Evolutionary conservation across 352 stramenopile genomes (phyloP).

Genomic region (Blastocystis sp.): DNA sequence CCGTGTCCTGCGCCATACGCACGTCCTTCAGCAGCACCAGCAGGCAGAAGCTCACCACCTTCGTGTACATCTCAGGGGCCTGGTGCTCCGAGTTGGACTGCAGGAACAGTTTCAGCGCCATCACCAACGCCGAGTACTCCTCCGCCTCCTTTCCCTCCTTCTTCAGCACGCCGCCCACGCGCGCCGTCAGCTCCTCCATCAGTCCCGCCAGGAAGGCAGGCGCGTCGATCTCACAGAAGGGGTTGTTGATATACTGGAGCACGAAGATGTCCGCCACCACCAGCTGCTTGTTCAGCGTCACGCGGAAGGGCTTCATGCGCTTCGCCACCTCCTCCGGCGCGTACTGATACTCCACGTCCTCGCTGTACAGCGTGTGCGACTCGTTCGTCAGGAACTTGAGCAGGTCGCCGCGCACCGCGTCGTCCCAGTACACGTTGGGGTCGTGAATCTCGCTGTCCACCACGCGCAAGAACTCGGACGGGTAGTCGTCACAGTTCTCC

Average conservation of each 20-base stretch:
- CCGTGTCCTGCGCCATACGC: background rate
- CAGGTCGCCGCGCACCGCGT: background rate
- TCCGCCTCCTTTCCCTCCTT: conserved; percentile 9
- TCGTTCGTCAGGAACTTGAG: conserved; percentile 27
- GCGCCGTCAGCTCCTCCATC: background rate
- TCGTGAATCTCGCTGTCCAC: background rate
- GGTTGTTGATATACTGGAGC: background rate
- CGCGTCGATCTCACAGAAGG: conserved; percentile 29
- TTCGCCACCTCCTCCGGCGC: conserved; percentile 10
- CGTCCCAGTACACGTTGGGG: conserved; percentile 41
- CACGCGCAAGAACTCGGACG: background rate
- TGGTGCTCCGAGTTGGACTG: background rate
- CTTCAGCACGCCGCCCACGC: conserved; percentile 4
- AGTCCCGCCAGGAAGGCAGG: conserved; percentile 25
- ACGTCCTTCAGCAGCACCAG: conserved; percentile 1
- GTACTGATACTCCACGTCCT: conserved; percentile 21
- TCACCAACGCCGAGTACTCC: conserved; percentile 3
- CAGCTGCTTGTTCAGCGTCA: conserved; percentile 58
- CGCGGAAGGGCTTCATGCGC: conserved; percentile 15
- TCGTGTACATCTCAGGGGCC: background rate
- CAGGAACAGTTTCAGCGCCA: conserved; percentile 14
- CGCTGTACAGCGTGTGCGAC: background rate
- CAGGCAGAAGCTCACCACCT: conserved; percentile 9
- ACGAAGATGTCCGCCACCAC: conserved; percentile 51
- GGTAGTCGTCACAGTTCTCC: conserved; percentile 12